Evolutionary conservation across 495 filamentous ascomycete genomes (phyloP), one percentile per base, ranked within the genome.

Genomic region (Aspergillus diversus): DNA sequence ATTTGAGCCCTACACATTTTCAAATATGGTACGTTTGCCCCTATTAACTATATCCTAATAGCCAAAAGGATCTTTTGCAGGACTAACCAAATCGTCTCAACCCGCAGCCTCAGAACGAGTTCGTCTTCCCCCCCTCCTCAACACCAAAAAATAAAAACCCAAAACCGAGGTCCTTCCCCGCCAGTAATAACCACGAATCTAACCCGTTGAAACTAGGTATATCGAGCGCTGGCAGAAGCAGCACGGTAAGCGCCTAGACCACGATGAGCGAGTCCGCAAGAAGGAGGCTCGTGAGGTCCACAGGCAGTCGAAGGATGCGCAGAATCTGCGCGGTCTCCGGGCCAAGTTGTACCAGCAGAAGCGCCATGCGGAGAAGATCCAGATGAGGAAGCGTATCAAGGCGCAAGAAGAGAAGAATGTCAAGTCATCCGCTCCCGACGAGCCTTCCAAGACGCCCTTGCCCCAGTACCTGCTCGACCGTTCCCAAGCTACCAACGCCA

Each of bases 301-400:
- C 81, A 88, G 91, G 79, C 83, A 84, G 57, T 93, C 90, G 51
- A 80, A 93, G 67, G 86, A 97, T 77, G 91, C 95, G 15, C 93
- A 97, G 80, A 96, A 93, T 74, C 84, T 97, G 68, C 87, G 88
- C 63, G 95, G 96, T 65, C 85, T 97, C 68, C 83, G 92, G 63
- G 95, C 95, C 69, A 99, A 99, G 83, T 83, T 97, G 71, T 90
- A 96, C 82, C 89, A 92, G 75, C 90, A 97, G 83, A 90, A 95
- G 85, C 86, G 95, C 46, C 92, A 93, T 78, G 86, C 90, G 70
- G 91, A 98, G 80, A 99, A 99, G 89, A 98, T 99, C 75, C 93
- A 97, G 87, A 94, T 99, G 91, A 90, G 91, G 77, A 97, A 99
- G 86, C 83, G 87, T 69, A 96, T 99, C 85, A 90, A 89, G 76